Evolutionary conservation across 257 asterid species (phyloP).

Genomic region (Nicotiana otophora): DNA sequence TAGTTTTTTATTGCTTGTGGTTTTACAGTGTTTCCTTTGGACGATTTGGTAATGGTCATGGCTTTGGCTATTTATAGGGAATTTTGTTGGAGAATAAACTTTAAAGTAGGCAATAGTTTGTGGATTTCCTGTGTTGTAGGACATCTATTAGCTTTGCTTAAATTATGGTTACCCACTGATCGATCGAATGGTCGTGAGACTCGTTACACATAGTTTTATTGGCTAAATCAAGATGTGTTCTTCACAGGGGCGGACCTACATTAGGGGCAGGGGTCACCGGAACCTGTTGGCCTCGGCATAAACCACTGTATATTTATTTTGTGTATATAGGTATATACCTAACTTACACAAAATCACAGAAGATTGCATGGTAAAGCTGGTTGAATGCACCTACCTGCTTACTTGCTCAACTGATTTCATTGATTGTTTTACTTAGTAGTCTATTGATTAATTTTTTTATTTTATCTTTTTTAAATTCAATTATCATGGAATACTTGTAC

Average conservation of each 20-base stretch:
- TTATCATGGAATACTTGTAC: no score
- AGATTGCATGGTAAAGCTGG: no score
- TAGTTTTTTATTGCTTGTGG: background rate
- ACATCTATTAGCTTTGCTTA: background rate
- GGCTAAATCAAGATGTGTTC: background rate
- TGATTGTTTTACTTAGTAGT: no score
- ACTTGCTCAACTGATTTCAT: no score
- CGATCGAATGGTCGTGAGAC: background rate
- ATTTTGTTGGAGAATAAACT: background rate
- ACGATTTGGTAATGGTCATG: background rate
- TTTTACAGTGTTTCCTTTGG: conserved; percentile 9
- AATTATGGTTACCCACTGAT: background rate
- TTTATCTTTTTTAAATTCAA: no score
- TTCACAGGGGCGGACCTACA: background rate
- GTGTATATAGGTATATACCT: no score
- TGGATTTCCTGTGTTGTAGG: background rate
- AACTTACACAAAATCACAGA: no score
- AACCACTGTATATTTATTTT: no score
- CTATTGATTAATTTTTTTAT: no score
- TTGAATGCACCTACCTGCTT: no score
- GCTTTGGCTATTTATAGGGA: background rate
- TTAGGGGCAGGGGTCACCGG: no score
- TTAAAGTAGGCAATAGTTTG: background rate
- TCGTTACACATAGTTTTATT: background rate
- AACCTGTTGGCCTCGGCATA: no score